Base-by-base conservation (phyloP, 2,329 filamentous ascomycete species). In the Colletotrichum salicis region DNA sequence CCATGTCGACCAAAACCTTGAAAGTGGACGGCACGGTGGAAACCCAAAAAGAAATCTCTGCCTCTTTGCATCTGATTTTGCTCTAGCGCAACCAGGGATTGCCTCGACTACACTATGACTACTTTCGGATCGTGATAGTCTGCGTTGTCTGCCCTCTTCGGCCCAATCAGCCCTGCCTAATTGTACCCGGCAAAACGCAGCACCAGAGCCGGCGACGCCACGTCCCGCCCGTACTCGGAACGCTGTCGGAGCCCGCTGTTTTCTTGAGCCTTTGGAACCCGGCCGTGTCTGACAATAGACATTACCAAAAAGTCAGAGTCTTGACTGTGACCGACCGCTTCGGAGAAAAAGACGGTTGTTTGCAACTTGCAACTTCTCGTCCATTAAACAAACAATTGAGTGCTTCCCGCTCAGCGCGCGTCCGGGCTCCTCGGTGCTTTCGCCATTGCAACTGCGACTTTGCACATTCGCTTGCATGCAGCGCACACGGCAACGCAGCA, bases 1-100 rank as follows among this genome's bases (percentile, higher is more conserved):
- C 52, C 57, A n/a, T 54, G 37, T 22, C 64, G 37, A 15, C 29
- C 37, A 4, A 24, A 15, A 63, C 48, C 37, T n/a, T 37, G 58
- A 63, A 22, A 48, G 64, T 51, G 27, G 29, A 27, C 59, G n/a
- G 41, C 24, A n/a, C 19, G 41, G 64, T 58, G 68, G 64, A 70
- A 60, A 62, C 59, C 41, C 59, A 41, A 54, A 24, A 58, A 24
- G 31, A 71, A 71, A 67, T 67, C 52, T 71, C 58, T 71, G 64
- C 51, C 57, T 57, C 48, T n/a, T 33, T 24, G 22, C 41, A 11
- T 35, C 52, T 54, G 41, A 19, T 58, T 54, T 24, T 37, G 48
- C 33, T 57, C 29, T 68, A 62, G 68, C 64, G 57, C n/a, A 37
- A 41, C 37, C 52, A 45, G 64, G 58, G 68, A 33, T 22, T 37